Base-by-base conservation (phyloP, 2,329 filamentous ascomycete species). In the Exophiala oligosperma region DNA sequence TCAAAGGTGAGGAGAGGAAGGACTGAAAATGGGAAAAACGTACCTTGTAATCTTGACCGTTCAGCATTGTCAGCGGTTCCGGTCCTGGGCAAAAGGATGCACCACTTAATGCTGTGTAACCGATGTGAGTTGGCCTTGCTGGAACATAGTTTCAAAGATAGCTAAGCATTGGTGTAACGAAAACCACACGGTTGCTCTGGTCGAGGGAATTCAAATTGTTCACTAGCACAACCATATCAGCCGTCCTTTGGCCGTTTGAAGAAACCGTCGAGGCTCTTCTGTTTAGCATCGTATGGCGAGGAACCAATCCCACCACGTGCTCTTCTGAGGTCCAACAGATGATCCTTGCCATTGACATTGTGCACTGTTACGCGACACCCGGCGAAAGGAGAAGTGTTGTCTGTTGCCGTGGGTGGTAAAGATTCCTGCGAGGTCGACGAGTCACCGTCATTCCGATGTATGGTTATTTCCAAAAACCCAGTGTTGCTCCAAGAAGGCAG, bases 281-380 rank as follows among this genome's bases (percentile, higher is more conserved):
- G 92, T 48, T 81, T 85, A 9, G 83, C 80, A 70, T 97, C 92
- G 69, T 90, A 87, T 56, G 82, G 81, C 40, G 89, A 81, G 66
- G 88, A 94, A 54, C 91, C 91, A 56, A 96, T 89, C 2, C 92
- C 92, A 29, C 91, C 90, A 24, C 88, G 79, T 7, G 91, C 93
- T 72, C 91, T 89, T 71, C 87, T 92, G 57, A 96, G 76, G 28
- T 86, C 85, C 46, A 77, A 74, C 2, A 96, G 81, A 73, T 97
- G 92, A 3, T 84, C 81, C 59, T 83, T 81, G 61, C 82, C 83
- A 70, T 96, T 93, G 62, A 91, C 79, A 4, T 77, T 77, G 47
- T 83, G 72, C 28, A 95, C 79, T 6, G 77, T 71, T 17, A 80
- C 77, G 12, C 71, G 74, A 76, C 77, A 81, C n/a, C 73, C 72